Conservation (phyloP, 805 yeast species). For the Pichia scutulata region DNA sequence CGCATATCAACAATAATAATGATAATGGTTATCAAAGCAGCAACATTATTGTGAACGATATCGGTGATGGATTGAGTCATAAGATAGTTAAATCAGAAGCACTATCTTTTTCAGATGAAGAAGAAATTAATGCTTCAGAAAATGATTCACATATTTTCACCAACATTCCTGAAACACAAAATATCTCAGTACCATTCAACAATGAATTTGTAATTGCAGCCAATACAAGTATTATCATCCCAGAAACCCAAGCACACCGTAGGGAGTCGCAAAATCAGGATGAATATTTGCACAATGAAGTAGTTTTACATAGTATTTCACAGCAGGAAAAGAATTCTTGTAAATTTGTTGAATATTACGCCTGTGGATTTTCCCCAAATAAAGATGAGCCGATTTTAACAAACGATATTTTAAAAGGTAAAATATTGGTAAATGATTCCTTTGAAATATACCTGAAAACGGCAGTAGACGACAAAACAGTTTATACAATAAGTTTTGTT, state of each 20-base stretch:
- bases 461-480: background rate
- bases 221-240: background rate
- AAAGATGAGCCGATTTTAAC: constrained; percentile 2
- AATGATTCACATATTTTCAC: background rate
- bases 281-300: background rate
- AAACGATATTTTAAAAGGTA: background rate
- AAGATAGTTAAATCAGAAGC: background rate
- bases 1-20: background rate
- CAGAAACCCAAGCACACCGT: background rate
- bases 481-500: constrained; percentile 4
- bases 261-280: background rate
- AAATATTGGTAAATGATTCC: constrained; percentile 5
- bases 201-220: background rate
- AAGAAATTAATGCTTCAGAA: background rate
- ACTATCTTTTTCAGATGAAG: background rate
- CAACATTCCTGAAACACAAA: background rate
- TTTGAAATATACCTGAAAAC: constrained; percentile 10
- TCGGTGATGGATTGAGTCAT: background rate
- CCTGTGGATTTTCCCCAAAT: constrained; percentile 6
- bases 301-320: background rate
- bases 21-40: background rate
- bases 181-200: background rate
- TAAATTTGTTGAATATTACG: background rate
- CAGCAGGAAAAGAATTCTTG: background rate
- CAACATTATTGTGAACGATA: background rate